phyloP scores from a whole-genome alignment of 176 grass and related monocot species.

The Coix lacrymajobi region DNA sequence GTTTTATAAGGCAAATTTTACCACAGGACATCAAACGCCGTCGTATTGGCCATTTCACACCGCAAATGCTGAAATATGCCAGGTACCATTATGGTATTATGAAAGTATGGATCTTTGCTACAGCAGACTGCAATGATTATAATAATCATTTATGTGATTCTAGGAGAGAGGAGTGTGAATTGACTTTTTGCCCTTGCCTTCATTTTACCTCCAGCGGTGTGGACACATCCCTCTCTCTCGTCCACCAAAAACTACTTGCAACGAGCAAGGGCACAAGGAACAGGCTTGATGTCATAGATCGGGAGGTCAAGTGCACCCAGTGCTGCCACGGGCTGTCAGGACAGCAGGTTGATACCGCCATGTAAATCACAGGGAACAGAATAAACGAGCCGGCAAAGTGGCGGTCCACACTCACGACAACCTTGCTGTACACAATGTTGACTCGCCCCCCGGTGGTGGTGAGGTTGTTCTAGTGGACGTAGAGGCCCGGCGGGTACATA shows the following conservation, averaged over 20 bases:
- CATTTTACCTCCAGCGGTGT: not conserved
- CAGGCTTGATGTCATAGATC: constrained; percentile 64
- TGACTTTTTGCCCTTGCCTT: not conserved
- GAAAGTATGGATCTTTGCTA: not conserved
- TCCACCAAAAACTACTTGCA: not conserved
- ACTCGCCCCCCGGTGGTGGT: constrained; percentile 54
- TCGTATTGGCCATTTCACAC: not conserved
- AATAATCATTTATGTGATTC: not conserved
- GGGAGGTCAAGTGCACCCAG: constrained; percentile 71
- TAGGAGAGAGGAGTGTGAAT: not conserved
- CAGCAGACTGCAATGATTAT: not conserved
- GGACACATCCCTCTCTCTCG: not conserved
- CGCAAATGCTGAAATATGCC: not conserved
- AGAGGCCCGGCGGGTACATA: constrained; percentile 79
- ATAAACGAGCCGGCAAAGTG: constrained; percentile 61
- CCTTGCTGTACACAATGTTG: constrained; percentile 67
- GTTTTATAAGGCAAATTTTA: not conserved
- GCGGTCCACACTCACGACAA: constrained; percentile 51
- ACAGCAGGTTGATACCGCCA: constrained; percentile 78
- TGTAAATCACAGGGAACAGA: constrained; percentile 81
- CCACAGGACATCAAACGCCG: not conserved
- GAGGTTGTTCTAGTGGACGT: constrained; percentile 74
- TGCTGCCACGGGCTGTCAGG: constrained; percentile 75
- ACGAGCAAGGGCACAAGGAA: constrained; percentile 68
- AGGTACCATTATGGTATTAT: not conserved